A percentile compares a stretch with the other conserved stretches of the same genome.
These are phyloP conservation scores for Scedosporium minutisporum DNA, from an alignment of 2,329 filamentous ascomycete species.

Conservation along the genomic window DNA sequence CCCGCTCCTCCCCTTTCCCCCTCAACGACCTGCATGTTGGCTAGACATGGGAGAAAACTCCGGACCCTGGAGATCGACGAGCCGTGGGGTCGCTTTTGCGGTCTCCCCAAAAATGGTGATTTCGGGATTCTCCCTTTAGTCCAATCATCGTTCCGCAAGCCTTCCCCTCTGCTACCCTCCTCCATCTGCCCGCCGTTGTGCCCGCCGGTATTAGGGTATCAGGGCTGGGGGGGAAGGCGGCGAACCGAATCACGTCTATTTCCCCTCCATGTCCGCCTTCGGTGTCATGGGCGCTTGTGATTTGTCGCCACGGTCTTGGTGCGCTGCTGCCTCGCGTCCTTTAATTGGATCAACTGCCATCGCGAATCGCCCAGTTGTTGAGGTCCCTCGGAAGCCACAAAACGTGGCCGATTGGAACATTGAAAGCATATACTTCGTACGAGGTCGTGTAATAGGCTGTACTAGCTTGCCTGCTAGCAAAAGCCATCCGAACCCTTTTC, in stretches of 20 bases:
- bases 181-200: not conserved
- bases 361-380: not conserved
- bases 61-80: not conserved
- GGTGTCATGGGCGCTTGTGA: conserved; percentile 1
- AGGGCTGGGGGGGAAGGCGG: not conserved
- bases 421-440: not conserved
- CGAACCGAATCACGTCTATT: not conserved
- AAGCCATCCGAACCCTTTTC: not conserved
- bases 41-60: not conserved
- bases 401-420: conserved; percentile 5
- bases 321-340: not conserved
- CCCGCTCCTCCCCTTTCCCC: not conserved
- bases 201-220: not conserved
- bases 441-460: not conserved
- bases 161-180: not conserved
- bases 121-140: not conserved
- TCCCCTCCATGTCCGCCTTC: not conserved
- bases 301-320: conserved; percentile 3
- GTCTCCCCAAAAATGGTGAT: not conserved
- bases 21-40: not conserved
- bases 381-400: conserved; percentile 2
- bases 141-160: not conserved
- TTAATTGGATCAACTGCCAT: not conserved
- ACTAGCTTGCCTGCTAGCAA: not conserved
- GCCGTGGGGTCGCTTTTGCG: not conserved